A percentile compares a stretch with the other conserved stretches of the same genome.
These are phyloP conservation scores for Fusarium setosum DNA, from an alignment of 2,329 filamentous ascomycete species.

Conservation along the genomic window DNA sequence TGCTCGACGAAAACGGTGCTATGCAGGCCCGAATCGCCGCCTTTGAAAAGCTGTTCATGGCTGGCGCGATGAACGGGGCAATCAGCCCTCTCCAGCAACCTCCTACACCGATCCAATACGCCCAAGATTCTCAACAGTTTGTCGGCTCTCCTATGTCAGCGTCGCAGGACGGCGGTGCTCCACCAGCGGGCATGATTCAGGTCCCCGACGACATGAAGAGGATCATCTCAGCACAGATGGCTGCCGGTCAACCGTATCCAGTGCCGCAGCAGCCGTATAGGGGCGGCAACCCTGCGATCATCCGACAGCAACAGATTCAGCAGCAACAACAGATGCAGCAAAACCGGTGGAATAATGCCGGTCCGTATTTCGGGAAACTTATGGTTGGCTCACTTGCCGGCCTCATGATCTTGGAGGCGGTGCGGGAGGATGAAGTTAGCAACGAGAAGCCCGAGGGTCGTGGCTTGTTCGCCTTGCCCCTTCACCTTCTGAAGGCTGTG, in stretches of 20 bases:
- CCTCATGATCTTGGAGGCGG: slow-evolving; percentile 89
- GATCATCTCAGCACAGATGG: slow-evolving; percentile 68
- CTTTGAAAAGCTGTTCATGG: slow-evolving; percentile 83
- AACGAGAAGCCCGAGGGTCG: slow-evolving; percentile 72
- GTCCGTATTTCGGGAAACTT: slow-evolving; percentile 76
- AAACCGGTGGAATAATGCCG: slow-evolving; percentile 64
- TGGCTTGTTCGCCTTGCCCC: slow-evolving; percentile 73
- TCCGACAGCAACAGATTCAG: slow-evolving; percentile 68
- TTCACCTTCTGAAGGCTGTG: slow-evolving; percentile 64
- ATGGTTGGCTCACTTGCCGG: slow-evolving; percentile 94
- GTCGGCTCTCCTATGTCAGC: slow-evolving; percentile 58
- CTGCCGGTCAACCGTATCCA: slow-evolving; percentile 65
- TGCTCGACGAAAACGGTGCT: slow-evolving; percentile 83
- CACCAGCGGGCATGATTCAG: slow-evolving; percentile 69
- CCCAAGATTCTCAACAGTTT: slow-evolving; percentile 56
- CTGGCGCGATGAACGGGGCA: slow-evolving; percentile 75
- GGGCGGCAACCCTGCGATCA: slow-evolving; percentile 54
- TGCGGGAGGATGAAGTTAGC: slow-evolving; percentile 74
- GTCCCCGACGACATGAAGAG: slow-evolving; percentile 75
- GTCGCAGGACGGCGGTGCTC: slow-evolving; percentile 53
- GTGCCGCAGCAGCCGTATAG: slow-evolving; percentile 61
- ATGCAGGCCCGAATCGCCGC: slow-evolving; percentile 83
- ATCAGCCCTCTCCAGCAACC: slow-evolving; percentile 66
- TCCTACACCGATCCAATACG: slow-evolving; percentile 64
- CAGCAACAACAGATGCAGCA: slow-evolving; percentile 62